Evolutionary conservation across 139 green algal species (phyloP).

Genomic region (Pleodorina starrii): DNA sequence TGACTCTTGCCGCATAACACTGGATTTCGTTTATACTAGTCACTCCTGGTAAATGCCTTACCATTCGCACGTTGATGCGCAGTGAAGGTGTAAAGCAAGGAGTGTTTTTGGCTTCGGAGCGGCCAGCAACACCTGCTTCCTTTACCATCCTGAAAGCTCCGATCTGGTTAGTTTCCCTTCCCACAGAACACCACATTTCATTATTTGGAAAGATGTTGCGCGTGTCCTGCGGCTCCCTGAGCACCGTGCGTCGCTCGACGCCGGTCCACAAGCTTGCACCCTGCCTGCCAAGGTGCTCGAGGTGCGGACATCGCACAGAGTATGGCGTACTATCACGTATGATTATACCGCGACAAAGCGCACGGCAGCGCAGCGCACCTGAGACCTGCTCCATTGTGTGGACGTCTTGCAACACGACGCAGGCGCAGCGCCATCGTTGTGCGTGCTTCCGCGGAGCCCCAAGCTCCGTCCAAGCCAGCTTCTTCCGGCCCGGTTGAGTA

Average conservation of each 20-base stretch:
- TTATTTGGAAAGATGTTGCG: slow-evolving; percentile 20
- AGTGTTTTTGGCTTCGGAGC: not conserved
- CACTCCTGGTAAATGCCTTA: no score
- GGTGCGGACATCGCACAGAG: not conserved
- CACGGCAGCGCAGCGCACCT: no score
- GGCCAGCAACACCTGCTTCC: not conserved
- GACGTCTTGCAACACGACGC: not conserved
- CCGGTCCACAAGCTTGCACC: slow-evolving; percentile 3
- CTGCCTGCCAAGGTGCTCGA: not conserved
- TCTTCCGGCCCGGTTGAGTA: not conserved
- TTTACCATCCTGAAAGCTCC: not conserved
- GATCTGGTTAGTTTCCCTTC: no score
- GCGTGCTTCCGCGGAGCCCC: slow-evolving; percentile 27
- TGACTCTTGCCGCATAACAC: no score
- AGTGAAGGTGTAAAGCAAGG: no score
- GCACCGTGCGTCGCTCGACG: not conserved
- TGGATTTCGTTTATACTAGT: no score
- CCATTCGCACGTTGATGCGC: no score
- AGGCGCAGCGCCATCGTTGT: not conserved
- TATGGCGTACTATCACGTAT: no score
- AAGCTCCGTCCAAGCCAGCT: not conserved
- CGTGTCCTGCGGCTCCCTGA: not conserved
- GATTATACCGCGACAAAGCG: no score
- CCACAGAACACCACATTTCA: no score
- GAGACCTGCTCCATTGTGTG: not conserved